Evolutionary conservation across 768 basidiomycete genomes (phyloP).

Genomic region (Lactarius hengduanensis): DNA sequence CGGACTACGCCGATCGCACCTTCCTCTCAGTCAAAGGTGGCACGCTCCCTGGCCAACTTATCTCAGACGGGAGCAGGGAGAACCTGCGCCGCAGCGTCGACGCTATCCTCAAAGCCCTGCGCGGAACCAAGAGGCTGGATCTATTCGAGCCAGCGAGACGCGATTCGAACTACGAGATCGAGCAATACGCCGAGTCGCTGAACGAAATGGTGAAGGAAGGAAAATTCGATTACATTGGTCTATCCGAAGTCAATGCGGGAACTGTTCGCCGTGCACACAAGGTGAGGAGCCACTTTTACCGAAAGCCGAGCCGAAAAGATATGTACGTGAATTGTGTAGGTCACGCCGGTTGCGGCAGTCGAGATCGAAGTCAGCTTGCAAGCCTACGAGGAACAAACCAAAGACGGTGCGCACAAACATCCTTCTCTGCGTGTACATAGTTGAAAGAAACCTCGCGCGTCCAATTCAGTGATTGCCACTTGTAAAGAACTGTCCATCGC

Average conservation of each 20-base stretch:
- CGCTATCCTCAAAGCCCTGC: slow-evolving; percentile 44
- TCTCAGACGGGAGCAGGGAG: slow-evolving; percentile 38
- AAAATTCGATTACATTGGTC: slow-evolving; percentile 56
- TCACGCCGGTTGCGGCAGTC: slow-evolving; percentile 56
- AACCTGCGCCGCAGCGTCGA: slow-evolving; percentile 48
- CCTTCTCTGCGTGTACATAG: not conserved
- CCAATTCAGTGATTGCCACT: slow-evolving; percentile 45
- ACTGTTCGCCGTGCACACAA: slow-evolving; percentile 44
- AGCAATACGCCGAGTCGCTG: slow-evolving; percentile 46
- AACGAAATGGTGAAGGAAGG: slow-evolving; percentile 51
- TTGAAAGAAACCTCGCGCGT: not conserved
- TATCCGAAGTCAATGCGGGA: slow-evolving; percentile 53
- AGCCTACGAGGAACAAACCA: slow-evolving; percentile 54
- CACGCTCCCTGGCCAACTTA: not conserved
- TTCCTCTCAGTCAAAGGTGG: slow-evolving; percentile 51
- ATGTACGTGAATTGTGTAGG: slow-evolving; percentile 33
- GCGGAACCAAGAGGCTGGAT: slow-evolving; percentile 56
- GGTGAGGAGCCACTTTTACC: not conserved
- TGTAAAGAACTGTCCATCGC: slow-evolving; percentile 54
- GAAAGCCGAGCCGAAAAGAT: not conserved
- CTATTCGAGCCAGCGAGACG: slow-evolving; percentile 57
- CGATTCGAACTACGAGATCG: slow-evolving; percentile 44
- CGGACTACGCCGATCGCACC: slow-evolving; percentile 44
- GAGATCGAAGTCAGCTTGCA: slow-evolving; percentile 70
- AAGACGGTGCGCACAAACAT: slow-evolving; percentile 37